Evolutionary conservation across 116 monocot genomes (phyloP).

Genomic region (Cymodocea nodosa): DNA sequence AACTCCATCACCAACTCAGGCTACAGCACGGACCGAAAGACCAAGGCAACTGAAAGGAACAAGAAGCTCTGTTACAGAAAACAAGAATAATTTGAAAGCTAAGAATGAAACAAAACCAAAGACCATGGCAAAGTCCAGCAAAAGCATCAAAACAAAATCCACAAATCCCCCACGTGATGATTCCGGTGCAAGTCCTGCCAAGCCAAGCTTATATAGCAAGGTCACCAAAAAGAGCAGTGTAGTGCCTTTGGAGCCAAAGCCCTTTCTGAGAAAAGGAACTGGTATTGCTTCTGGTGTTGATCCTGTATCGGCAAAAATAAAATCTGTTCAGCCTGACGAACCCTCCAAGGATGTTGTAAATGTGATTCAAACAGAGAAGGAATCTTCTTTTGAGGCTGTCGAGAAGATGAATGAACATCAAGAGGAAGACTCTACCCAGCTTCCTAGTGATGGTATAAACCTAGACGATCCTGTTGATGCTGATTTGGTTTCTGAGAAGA

Average conservation of each 20-base stretch:
- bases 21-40: constrained; percentile 38
- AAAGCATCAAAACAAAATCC: constrained; percentile 25
- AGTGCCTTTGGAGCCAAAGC: constrained; percentile 88
- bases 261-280: constrained; percentile 56
- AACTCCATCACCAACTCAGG: constrained; percentile 26
- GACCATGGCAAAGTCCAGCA: constrained; percentile 23
- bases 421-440: constrained; percentile 15
- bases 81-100: constrained; percentile 26
- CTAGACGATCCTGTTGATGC: constrained; percentile 19
- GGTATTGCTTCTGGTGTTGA: constrained; percentile 22
- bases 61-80: constrained; percentile 24
- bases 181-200: constrained; percentile 25
- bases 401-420: constrained; percentile 17
- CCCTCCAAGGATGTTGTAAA: constrained; percentile 39
- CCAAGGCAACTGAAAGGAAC: constrained; percentile 22
- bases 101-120: constrained; percentile 46
- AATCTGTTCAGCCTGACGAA: constrained; percentile 28
- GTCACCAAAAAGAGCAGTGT: constrained; percentile 80
- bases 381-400: constrained; percentile 10
- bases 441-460: constrained; percentile 12
- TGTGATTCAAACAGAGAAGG: constrained; percentile 26
- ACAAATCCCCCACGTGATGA: constrained; percentile 28
- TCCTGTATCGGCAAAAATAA: constrained; percentile 21
- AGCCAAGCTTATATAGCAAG: constrained; percentile 69
- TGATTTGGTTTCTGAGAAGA: constrained; percentile 20